Evolutionary conservation across 164 flowering plant species (phyloP).

Genomic region (Pachysandra terminalis): DNA sequence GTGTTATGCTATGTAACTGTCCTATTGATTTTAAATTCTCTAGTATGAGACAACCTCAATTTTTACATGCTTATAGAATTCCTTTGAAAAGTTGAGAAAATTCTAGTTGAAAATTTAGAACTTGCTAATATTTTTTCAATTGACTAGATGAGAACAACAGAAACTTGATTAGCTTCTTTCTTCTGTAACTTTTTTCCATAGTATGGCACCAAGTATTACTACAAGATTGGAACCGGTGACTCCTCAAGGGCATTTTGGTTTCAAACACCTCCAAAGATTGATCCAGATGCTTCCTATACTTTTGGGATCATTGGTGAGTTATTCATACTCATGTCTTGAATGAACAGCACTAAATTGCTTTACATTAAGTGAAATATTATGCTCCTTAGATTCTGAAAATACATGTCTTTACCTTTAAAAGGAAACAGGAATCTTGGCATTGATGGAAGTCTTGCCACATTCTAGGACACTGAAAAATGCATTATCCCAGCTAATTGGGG

Average conservation of each 20-base stretch:
- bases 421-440: no score
- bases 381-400: neutral
- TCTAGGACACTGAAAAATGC: no score
- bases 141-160: neutral
- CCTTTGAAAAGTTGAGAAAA: no score
- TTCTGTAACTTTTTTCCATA: constrained; percentile 21
- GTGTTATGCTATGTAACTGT: no score
- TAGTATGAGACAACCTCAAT: no score
- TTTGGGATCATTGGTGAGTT: constrained; percentile 94
- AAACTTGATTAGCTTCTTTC: no score
- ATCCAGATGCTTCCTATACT: constrained; percentile 69
- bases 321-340: neutral
- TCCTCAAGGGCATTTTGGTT: constrained; percentile 84
- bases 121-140: neutral
- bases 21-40: no score
- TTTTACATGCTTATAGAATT: no score
- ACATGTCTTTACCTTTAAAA: neutral
- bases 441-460: no score
- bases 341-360: neutral
- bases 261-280: constrained; percentile 74
- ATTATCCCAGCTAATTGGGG: no score
- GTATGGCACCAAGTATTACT: constrained; percentile 85
- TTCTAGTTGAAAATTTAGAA: neutral
- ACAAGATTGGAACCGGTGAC: constrained; percentile 73
- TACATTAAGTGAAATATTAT: neutral